Base-by-base conservation (phyloP, 768 basidiomycete species). In the Lactarius tabidus region DNA sequence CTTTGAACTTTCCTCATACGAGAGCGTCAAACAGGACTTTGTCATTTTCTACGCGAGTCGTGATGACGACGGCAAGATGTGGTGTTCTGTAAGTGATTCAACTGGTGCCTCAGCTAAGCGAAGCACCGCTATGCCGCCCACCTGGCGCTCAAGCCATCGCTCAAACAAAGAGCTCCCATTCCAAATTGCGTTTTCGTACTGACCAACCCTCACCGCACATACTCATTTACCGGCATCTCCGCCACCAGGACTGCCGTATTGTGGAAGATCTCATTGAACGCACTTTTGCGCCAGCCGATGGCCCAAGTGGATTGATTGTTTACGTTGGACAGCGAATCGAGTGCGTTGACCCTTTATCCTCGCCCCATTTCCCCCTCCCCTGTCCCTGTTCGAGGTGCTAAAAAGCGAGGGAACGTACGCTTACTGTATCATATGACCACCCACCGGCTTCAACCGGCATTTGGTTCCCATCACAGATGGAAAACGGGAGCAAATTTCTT, bases 21-120 rank as follows among this genome's bases (percentile, higher is more conserved):
- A 74, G 62, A 71, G 75, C 35, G 78, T 77, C 12, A 75, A 79
- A n/a, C 84, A 85, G 48, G 71, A 77, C 18, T 89, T 80, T 64
- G 60, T 90, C 31, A 76, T 92, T n/a, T 90, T 91, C 73, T 90
- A 86, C 67, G 82, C 89, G 12, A 89, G 87, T 23, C 77, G 85
- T 57, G 80, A 84, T 1, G 79, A 70, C n/a, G 63, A 83, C 64
- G 88, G 85, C 31, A 73, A 77, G 60, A 74, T 86, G 72, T 91
- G 90, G 90, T 91, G 90, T 72, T 82, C 87, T 29, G 90, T 91
- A 69, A 55, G 81, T 79, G 48, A 28, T 43, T 51, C 33, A 31
- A 31, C 18, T 36, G 14, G 45, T 28, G 31, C 33, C 9, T 29
- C 43, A n/a, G n/a, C n/a, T 35, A 52, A n/a, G 38, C 48, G 57